Conservation (phyloP, 108 stramenopile species). For the Cylindrotheca fusiformis region DNA sequence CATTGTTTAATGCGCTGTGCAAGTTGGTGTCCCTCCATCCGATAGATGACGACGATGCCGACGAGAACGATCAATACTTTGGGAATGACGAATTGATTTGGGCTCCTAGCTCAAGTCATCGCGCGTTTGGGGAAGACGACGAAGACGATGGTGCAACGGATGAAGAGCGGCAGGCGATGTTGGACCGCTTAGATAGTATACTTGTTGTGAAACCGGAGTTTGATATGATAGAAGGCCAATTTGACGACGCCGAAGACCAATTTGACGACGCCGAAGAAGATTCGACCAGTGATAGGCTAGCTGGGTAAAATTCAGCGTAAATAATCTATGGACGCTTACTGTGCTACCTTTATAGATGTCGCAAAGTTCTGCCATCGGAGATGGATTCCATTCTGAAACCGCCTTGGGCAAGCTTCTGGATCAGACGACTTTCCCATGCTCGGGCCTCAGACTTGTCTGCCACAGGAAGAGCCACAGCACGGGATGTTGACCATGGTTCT, state of each 20-base stretch:
- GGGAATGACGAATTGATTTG: slow-evolving; percentile 32
- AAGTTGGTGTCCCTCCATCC: slow-evolving; percentile 64
- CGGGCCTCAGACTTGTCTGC: slow-evolving; percentile 70
- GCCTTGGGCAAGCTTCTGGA: slow-evolving; percentile 52
- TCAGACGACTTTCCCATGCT: slow-evolving; percentile 62
- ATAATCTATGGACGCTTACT: no score
- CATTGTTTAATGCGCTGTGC: slow-evolving; percentile 59
- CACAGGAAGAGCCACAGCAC: slow-evolving; percentile 50
- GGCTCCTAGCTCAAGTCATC: slow-evolving; percentile 7
- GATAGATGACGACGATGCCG: slow-evolving; percentile 43
- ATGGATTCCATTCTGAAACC: slow-evolving; percentile 64
- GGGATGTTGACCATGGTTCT: slow-evolving; percentile 33
- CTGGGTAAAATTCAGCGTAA: no score
- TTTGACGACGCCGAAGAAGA: slow-evolving; percentile 5
- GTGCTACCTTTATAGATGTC: slow-evolving; percentile 10
- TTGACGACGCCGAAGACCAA: slow-evolving; percentile 51
- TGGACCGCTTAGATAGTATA: slow-evolving; percentile 47
- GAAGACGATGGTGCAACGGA: slow-evolving; percentile 24
- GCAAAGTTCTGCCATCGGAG: slow-evolving; percentile 48
- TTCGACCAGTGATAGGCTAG: no score
- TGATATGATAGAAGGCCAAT: slow-evolving; percentile 57
- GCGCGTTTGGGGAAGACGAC: slow-evolving; percentile 11
- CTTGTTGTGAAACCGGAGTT: slow-evolving; percentile 67
- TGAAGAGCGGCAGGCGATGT: slow-evolving; percentile 51
- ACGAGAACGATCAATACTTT: slow-evolving; percentile 20